Conservation (phyloP, 148 eudicot genomes). For the Rhododendron ferrugineum region DNA sequence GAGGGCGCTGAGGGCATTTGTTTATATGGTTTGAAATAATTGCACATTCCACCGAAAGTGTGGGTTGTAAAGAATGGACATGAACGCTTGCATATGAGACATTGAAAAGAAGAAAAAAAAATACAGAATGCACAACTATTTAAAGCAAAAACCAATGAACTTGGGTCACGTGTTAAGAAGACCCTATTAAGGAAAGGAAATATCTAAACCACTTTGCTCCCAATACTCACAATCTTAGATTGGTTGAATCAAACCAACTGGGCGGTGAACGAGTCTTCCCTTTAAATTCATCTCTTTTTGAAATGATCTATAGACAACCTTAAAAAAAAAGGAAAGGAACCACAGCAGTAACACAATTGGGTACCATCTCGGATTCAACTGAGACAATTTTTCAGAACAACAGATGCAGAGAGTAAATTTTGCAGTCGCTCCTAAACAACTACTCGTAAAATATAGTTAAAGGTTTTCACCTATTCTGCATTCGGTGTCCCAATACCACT, state of each 20-base stretch:
- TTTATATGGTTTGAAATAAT: neutral
- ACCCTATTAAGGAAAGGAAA: neutral
- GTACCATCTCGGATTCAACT: neutral
- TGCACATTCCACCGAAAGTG: neutral
- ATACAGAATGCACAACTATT: neutral
- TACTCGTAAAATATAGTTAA: neutral
- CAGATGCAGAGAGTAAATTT: neutral
- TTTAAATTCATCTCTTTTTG: neutral
- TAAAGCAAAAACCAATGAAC: neutral
- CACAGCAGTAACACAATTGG: neutral
- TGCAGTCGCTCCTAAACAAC: neutral
- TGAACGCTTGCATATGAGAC: neutral
- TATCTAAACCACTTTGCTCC: neutral
- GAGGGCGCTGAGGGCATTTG: neutral
- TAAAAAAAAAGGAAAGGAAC: neutral
- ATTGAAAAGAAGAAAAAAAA: neutral
- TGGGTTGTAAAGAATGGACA: neutral
- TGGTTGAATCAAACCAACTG: neutral
- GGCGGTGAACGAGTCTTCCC: neutral
- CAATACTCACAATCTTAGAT: neutral
- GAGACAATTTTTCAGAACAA: neutral
- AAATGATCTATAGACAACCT: neutral
- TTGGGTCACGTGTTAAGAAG: neutral
- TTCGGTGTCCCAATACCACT: neutral
- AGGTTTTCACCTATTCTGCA: neutral